Conservation (phyloP, 352 stramenopile genomes). For the Globisporangium cederbergense region DNA sequence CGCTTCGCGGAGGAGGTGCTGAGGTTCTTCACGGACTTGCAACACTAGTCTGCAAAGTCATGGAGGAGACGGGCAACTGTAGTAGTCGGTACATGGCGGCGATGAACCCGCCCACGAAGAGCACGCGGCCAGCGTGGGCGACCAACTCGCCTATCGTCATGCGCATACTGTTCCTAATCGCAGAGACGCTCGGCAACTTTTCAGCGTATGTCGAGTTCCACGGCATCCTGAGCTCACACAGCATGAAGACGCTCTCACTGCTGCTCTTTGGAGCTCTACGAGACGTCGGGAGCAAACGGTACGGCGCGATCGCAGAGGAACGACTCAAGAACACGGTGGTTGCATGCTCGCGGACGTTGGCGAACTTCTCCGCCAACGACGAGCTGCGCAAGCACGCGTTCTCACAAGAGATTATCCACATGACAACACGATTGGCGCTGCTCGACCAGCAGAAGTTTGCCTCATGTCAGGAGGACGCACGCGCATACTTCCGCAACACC, state of each 20-base stretch:
- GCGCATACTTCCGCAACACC: constrained; percentile 49
- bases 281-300: constrained; percentile 37
- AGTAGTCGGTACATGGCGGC: constrained; percentile 12
- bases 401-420: constrained; percentile 44
- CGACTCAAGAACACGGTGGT: constrained; percentile 41
- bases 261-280: constrained; percentile 43
- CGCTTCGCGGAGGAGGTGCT: constrained; percentile 50
- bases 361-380: constrained; percentile 68
- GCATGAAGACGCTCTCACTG: constrained; percentile 49
- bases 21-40: constrained; percentile 56
- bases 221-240: constrained; percentile 34
- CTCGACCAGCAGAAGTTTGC: constrained; percentile 38
- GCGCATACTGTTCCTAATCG: constrained; percentile 41
- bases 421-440: constrained; percentile 45
- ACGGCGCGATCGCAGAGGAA: constrained; percentile 32
- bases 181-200: constrained; percentile 64
- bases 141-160: constrained; percentile 18
- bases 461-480: constrained; percentile 15
- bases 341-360: constrained; percentile 52
- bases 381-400: constrained; percentile 55
- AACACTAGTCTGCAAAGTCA: constrained; percentile 34
- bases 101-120: background rate
- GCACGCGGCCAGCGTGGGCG: constrained; percentile 9
- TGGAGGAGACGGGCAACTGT: constrained; percentile 31
- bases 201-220: constrained; percentile 66